phyloP scores from a whole-genome alignment of 2,329 filamentous ascomycete genomes.

The Dendryphion nanum region DNA sequence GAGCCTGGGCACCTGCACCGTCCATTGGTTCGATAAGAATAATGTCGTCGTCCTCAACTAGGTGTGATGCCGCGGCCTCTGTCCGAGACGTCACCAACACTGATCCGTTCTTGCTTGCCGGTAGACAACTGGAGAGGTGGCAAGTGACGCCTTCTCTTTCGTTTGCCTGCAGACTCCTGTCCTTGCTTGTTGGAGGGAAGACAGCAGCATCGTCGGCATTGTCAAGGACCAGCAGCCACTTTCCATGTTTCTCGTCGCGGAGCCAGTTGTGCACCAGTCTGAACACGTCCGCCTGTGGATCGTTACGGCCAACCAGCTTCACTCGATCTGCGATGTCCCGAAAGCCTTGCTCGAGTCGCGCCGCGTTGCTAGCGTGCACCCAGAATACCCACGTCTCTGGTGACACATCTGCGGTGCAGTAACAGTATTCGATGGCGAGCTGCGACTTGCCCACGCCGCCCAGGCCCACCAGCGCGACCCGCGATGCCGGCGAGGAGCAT shows the following conservation, averaged over 20 bases:
- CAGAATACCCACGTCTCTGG: slow-evolving; percentile 11
- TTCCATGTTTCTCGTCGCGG: slow-evolving; percentile 8
- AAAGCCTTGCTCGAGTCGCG: slow-evolving; percentile 12
- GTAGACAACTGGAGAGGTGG: slow-evolving; percentile 1
- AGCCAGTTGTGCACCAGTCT: slow-evolving; percentile 12
- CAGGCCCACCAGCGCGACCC: slow-evolving; percentile 22
- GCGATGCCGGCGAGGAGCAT: slow-evolving; percentile 9
- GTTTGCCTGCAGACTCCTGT: background rate
- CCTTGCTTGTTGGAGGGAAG: background rate
- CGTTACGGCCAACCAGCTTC: slow-evolving; percentile 5
- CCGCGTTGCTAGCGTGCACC: slow-evolving; percentile 12
- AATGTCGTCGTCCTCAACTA: slow-evolving; percentile 7
- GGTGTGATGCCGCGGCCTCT: slow-evolving; percentile 3
- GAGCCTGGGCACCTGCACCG: slow-evolving; percentile 1
- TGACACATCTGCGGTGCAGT: slow-evolving; percentile 2
- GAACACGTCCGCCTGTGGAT: slow-evolving; percentile 8
- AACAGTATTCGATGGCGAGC: slow-evolving; percentile 11
- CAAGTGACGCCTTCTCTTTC: too few relatives aligned
- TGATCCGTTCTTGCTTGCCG: slow-evolving; percentile 3
- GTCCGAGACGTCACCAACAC: slow-evolving; percentile 10
- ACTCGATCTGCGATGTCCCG: slow-evolving; percentile 11
- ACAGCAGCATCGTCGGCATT: slow-evolving; percentile 9
- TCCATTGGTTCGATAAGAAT: slow-evolving; percentile 11
- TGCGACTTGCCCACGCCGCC: slow-evolving; percentile 20
- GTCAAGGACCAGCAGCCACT: slow-evolving; percentile 15